Conservation (phyloP, 805 yeast species). For the Helenozyma rhizophorensis region DNA sequence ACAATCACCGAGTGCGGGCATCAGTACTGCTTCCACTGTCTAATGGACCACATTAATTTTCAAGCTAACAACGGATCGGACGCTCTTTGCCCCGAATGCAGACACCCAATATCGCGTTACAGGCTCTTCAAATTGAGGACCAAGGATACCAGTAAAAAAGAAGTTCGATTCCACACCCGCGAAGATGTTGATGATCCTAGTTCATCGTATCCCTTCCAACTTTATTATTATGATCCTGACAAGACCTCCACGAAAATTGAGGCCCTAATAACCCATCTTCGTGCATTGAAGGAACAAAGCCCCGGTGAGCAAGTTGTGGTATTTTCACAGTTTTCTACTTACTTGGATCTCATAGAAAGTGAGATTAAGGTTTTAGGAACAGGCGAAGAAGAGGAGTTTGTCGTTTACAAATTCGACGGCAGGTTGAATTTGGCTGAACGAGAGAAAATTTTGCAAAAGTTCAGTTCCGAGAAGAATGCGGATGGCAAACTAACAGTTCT, state of each 20-base stretch:
- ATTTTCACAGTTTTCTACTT: constrained; percentile 86
- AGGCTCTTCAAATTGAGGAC: constrained; percentile 43
- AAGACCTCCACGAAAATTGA: constrained; percentile 68
- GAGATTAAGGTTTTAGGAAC: constrained; percentile 43
- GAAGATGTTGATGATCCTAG: constrained; percentile 19
- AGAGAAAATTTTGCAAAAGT: constrained; percentile 53
- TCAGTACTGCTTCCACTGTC: constrained; percentile 67
- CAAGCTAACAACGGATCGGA: constrained; percentile 45
- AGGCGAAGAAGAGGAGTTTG: constrained; percentile 39
- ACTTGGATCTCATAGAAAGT: constrained; percentile 65
- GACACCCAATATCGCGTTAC: constrained; percentile 48
- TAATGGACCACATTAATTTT: constrained; percentile 69
- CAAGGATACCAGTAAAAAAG: constrained; percentile 20
- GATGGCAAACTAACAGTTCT: constrained; percentile 43
- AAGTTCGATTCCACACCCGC: constrained; percentile 27
- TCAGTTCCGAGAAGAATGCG: constrained; percentile 34
- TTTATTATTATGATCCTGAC: constrained; percentile 45
- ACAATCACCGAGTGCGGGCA: constrained; percentile 79
- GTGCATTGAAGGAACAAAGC: constrained; percentile 47
- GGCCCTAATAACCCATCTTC: constrained; percentile 60
- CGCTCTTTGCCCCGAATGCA: constrained; percentile 74
- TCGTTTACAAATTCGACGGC: constrained; percentile 77
- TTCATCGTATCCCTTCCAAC: constrained; percentile 23
- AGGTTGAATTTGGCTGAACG: constrained; percentile 64
- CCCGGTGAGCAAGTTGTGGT: constrained; percentile 76